Conservation (phyloP, 2,329 filamentous ascomycete genomes). For the Fusarium transvaalense region DNA sequence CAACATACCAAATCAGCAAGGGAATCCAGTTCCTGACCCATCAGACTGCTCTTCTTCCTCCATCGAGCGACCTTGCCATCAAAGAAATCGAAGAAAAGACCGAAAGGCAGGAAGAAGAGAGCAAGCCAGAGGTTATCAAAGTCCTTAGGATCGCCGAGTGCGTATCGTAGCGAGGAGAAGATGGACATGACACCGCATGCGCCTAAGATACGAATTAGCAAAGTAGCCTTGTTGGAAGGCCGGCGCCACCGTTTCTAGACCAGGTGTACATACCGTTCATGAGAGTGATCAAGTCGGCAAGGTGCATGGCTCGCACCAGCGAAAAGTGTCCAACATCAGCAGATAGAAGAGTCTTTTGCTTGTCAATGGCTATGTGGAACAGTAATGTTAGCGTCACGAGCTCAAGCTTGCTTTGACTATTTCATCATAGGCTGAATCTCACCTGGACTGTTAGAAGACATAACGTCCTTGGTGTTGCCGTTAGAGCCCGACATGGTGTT, state of each 20-base stretch:
- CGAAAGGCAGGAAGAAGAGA: constrained; percentile 88
- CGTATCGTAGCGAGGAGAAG: constrained; percentile 95
- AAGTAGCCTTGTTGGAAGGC: background rate
- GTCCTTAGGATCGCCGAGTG: constrained; percentile 76
- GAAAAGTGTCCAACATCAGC: constrained; percentile 80
- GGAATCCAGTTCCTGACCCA: constrained; percentile 98
- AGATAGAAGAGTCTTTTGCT: constrained; percentile 80
- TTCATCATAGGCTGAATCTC: constrained; percentile 33
- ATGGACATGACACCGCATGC: constrained; percentile 95
- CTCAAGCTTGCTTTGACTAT: constrained; percentile 1
- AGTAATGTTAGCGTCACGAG: constrained; percentile 13
- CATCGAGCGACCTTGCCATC: constrained; percentile 96
- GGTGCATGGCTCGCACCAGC: constrained; percentile 76
- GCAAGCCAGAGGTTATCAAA: constrained; percentile 82
- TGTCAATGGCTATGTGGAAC: constrained; percentile 69
- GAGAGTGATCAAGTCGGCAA: constrained; percentile 87
- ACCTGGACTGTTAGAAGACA: constrained; percentile 53
- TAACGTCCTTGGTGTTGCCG: constrained; percentile 49
- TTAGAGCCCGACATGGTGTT: constrained; percentile 53
- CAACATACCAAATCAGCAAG: constrained; percentile 86
- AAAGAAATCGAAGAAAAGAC: constrained; percentile 97
- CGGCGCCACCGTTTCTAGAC: background rate
- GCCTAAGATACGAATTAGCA: constrained; percentile 57
- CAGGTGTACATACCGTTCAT: constrained; percentile 71
- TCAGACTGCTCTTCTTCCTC: constrained; percentile 96